Conservation (phyloP, 1,139 yeast species). For the Yamadazyma jaroonii region DNA sequence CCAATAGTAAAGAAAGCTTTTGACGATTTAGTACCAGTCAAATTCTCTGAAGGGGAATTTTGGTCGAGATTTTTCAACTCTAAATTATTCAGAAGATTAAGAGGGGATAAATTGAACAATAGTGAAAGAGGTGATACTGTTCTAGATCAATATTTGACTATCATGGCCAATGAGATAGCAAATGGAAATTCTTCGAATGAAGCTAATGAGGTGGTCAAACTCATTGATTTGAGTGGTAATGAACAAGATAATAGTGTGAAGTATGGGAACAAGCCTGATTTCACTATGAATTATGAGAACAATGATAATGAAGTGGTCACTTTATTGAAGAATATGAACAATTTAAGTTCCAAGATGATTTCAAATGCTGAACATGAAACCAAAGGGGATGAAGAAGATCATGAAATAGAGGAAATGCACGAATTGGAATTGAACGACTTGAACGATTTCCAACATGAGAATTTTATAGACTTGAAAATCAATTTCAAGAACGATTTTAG, state of each 20-base stretch:
- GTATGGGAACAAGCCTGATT: constrained; percentile 80
- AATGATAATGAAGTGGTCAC: constrained; percentile 63
- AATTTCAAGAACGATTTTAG: constrained; percentile 7
- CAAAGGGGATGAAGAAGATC: constrained; percentile 8
- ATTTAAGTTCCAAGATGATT: constrained; percentile 80
- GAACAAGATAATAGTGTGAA: constrained; percentile 75
- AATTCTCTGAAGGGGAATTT: constrained; percentile 82
- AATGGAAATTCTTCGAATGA: constrained; percentile 12
- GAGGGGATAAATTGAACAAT: constrained; percentile 81
- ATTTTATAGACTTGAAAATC: constrained; percentile 58
- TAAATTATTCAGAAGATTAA: constrained; percentile 75
- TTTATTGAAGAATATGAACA: constrained; percentile 84
- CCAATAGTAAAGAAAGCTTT: constrained; percentile 92
- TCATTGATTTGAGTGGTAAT: constrained; percentile 77
- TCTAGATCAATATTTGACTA: constrained; percentile 75
- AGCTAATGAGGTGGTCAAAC: constrained; percentile 42
- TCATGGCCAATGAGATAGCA: constrained; percentile 34
- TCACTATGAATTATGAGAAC: constrained; percentile 79
- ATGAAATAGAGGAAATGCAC: constrained; percentile 10
- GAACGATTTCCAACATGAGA: constrained; percentile 45
- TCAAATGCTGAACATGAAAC: constrained; percentile 29
- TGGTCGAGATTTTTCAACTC: constrained; percentile 98
- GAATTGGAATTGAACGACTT: constrained; percentile 33
- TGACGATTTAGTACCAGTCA: constrained; percentile 80
- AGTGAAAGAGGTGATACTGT: constrained; percentile 82